Evolutionary conservation across 2,329 filamentous ascomycete species (phyloP), one percentile per base, ranked within the genome.

Genomic region (Aspergillus sojae): DNA sequence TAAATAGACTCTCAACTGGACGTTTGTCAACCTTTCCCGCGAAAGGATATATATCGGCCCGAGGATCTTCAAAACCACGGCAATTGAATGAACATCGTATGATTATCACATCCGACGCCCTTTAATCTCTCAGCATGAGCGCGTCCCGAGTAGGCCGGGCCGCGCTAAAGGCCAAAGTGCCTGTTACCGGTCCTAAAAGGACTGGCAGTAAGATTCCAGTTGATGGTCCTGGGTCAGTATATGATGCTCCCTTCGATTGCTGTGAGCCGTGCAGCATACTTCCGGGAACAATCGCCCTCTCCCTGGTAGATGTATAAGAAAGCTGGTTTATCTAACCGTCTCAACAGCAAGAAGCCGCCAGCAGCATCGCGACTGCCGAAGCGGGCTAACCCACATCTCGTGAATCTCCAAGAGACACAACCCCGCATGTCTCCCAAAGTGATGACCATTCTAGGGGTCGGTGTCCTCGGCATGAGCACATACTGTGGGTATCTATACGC

Each of bases 401-500:
- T 63, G 46, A 66, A 68, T 55, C 63, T 73, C 68, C 62, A 69
- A 64, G 52, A 60, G 46, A 11, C 57, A 61, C 55, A 62, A 60
- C 30, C 21, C 16, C 61, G 62, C 45, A 70, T 77, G 58, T 73
- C 75, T 7, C 75, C 77, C 4, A 68, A 70, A 48, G 70, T 73
- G 21, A 72, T 81, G 65, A 79, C 77, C 52, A 69, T 76, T 19
- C 64, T 78, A 16, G 79, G 77, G 4, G 66, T 81, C 46, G 72
- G 77, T 57, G 72, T 78, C 57, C 77, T 82, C 45, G 69, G 70
- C 1, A 72, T 83, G 19, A 79, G 80, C 62, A 75, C 75, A 14
- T 83, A 83, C 71, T 75, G 75, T 61, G 74, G 76, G 57, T 82
- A 78, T 58, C 72, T 81, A 12, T 82, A 81, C 69, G 72, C 74